These are phyloP conservation scores for Lactarius quietus DNA, from an alignment of 768 basidiomycete genomes.

Conservation along the genomic window DNA sequence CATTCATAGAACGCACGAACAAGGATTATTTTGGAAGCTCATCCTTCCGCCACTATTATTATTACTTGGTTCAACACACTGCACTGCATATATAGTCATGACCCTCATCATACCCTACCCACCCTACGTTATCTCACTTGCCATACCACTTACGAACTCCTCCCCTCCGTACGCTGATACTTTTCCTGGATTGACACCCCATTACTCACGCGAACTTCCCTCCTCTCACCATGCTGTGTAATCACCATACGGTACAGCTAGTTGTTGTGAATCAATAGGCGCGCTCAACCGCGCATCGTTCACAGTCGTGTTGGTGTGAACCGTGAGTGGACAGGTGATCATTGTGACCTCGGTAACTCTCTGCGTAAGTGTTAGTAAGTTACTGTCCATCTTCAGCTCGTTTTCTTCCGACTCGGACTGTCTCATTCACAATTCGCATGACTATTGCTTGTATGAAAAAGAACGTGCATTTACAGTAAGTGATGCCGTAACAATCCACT, in stretches of 20 bases:
- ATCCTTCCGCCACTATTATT: constrained; percentile 74
- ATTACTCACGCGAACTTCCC: not conserved
- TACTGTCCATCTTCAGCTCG: too few relatives aligned
- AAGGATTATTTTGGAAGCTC: constrained; percentile 66
- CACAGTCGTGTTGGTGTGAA: not conserved
- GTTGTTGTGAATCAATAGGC: constrained; percentile 15
- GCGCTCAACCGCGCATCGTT: constrained; percentile 27
- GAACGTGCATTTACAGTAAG: too few relatives aligned
- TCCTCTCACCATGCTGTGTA: not conserved
- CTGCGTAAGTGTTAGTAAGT: too few relatives aligned
- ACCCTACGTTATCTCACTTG: not conserved
- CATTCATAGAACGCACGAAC: not conserved
- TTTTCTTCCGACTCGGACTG: too few relatives aligned
- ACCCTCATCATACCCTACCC: constrained; percentile 9
- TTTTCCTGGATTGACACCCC: not conserved
- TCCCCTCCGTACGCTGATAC: not conserved
- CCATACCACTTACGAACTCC: constrained; percentile 8
- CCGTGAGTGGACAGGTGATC: too few relatives aligned
- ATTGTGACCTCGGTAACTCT: too few relatives aligned
- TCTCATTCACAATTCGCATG: too few relatives aligned
- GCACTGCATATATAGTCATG: constrained; percentile 14
- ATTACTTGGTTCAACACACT: constrained; percentile 28
- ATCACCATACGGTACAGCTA: not conserved
- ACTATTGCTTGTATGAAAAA: too few relatives aligned
- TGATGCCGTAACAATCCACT: too few relatives aligned